Conservation (phyloP, 78 protist species). For the Blattamonas nauphoetae region DNA sequence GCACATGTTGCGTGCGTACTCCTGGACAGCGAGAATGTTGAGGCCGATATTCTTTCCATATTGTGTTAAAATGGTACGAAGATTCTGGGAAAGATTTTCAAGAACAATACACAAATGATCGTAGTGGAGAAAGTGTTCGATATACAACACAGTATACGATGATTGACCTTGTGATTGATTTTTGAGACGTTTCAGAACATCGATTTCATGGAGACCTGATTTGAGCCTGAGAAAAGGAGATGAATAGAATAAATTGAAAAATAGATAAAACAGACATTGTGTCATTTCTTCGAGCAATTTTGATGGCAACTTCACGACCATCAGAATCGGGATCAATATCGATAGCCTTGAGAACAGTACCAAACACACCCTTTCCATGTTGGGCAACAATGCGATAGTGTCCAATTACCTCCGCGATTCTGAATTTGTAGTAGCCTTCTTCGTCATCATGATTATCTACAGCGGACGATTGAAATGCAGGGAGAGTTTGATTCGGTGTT, state of each 20-base stretch:
- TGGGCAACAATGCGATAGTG: conserved; percentile 17
- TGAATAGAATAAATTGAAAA: not conserved
- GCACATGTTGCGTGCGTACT: conserved; percentile 63
- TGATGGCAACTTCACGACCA: conserved; percentile 65
- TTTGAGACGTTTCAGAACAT: conserved; percentile 38
- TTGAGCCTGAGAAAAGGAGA: conserved; percentile 6
- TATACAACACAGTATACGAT: conserved; percentile 45
- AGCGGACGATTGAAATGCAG: not conserved
- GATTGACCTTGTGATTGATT: conserved; percentile 23
- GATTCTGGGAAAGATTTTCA: conserved; percentile 65
- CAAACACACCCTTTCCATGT: conserved; percentile 70
- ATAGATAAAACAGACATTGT: conserved; percentile 27
- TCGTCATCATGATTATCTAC: conserved; percentile 42
- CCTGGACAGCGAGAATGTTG: conserved; percentile 53
- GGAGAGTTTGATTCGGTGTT: not conserved
- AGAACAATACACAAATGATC: conserved; percentile 77
- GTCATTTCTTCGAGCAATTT: conserved; percentile 65
- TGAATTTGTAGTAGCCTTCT: conserved; percentile 69
- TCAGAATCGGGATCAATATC: conserved; percentile 20
- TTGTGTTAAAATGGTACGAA: conserved; percentile 55
- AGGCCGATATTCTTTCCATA: conserved; percentile 63
- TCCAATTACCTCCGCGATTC: conserved; percentile 54
- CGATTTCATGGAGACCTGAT: conserved; percentile 58
- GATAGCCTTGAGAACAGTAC: conserved; percentile 66
- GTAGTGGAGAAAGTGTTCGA: conserved; percentile 44